phyloP scores from a whole-genome alignment of 2,329 filamentous ascomycete genomes.

The Pseudocercospora crystallina region DNA sequence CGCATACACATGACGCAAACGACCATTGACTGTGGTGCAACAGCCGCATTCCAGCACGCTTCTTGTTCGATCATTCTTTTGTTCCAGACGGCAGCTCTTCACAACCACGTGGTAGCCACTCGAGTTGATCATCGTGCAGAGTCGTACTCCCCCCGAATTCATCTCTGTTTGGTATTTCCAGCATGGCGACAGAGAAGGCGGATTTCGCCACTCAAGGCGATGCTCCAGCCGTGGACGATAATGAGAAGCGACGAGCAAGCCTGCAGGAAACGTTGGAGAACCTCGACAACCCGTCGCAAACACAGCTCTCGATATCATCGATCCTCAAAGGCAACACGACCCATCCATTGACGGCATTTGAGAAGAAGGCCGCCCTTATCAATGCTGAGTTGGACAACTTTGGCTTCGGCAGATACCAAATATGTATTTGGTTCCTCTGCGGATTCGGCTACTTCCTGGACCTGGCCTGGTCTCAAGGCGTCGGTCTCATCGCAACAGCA shows the following conservation, averaged over 20 bases:
- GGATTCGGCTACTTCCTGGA: conserved; percentile 59
- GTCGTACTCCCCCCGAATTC: too few relatives aligned
- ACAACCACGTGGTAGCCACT: too few relatives aligned
- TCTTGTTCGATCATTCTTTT: too few relatives aligned
- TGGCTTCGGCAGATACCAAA: conserved; percentile 55
- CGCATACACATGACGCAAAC: too few relatives aligned
- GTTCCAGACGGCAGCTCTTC: too few relatives aligned
- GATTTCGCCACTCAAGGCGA: conserved; percentile 1
- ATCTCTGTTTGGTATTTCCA: too few relatives aligned
- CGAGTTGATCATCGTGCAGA: too few relatives aligned
- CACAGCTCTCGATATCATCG: conserved; percentile 6
- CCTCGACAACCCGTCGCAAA: conserved; percentile 3
- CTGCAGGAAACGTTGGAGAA: neutral
- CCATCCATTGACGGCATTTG: conserved; percentile 36
- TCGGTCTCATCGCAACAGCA: conserved; percentile 56
- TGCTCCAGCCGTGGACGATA: neutral
- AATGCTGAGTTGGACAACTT: conserved; percentile 52
- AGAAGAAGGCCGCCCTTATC: conserved; percentile 47
- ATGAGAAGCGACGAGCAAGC: neutral
- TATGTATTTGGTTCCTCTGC: conserved; percentile 49
- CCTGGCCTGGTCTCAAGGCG: conserved; percentile 59
- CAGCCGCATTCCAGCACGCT: too few relatives aligned
- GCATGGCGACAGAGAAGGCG: neutral
- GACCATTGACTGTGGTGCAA: too few relatives aligned
- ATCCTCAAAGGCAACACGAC: conserved; percentile 10